These are phyloP conservation scores for Hylodesmum podocarpum DNA, from an alignment of 306 rosid species.

Conservation along the genomic window DNA sequence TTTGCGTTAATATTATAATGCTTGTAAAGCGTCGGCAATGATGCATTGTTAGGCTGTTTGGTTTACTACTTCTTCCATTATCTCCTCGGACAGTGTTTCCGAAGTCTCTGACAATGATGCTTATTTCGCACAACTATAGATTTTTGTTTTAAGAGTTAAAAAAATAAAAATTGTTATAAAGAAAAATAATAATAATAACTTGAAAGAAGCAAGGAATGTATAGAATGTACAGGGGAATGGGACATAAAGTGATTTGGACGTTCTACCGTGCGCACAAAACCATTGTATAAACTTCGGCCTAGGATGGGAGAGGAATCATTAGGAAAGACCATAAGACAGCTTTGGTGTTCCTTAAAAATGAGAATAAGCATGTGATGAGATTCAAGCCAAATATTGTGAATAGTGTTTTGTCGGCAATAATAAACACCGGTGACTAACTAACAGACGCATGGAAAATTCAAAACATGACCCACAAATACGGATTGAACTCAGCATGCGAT, in stretches of 20 bases:
- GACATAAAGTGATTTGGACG: constrained; percentile 37
- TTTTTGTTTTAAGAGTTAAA: neutral
- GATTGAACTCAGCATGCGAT: constrained; percentile 1
- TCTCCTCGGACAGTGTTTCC: constrained; percentile 38
- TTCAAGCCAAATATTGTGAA: constrained; percentile 20
- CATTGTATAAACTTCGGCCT: constrained; percentile 18
- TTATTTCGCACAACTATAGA: constrained; percentile 7
- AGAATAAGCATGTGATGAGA: constrained; percentile 32
- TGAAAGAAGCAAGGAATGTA: neutral
- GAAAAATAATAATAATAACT: no score
- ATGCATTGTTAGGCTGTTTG: neutral
- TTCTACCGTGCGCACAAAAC: constrained; percentile 33
- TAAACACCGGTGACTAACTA: constrained; percentile 7
- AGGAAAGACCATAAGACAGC: constrained; percentile 13
- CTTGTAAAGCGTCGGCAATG: neutral
- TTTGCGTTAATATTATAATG: neutral
- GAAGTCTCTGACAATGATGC: constrained; percentile 31
- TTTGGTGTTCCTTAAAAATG: constrained; percentile 31
- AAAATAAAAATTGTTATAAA: no score
- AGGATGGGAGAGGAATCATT: constrained; percentile 17
- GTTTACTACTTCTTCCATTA: constrained; percentile 18
- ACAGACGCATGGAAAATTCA: neutral
- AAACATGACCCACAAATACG: constrained; percentile 15
- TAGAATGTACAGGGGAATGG: constrained; percentile 8
- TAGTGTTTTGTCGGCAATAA: constrained; percentile 37